Base-by-base conservation (phyloP, 306 rosid genomes). In the Begonia peltatifolia region DNA sequence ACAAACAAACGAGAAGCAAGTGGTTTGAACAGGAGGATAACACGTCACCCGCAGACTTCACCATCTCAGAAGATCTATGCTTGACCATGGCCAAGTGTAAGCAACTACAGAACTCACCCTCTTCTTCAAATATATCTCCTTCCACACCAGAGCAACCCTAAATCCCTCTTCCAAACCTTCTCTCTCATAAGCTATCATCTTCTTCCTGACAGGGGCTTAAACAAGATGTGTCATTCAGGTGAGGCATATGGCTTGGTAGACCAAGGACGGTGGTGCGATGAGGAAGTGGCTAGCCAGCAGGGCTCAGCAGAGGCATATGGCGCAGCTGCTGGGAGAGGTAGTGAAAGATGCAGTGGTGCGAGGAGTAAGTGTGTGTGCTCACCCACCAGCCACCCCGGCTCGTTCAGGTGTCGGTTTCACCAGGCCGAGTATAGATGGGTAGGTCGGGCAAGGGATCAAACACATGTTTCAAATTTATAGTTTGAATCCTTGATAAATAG, bases 301-400 rank as follows among this genome's bases (percentile, higher is more conserved):
- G 54, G 13, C 12, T 12, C 6, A 20, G 54, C 43, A 0, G 43
- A 51, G 25, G 56, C 9, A 2, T n/a, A n/a, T 30, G 18, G 41
- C 6, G 56, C 9, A 11, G 54, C 10, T 59, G 53, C 53, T 50
- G 18, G 22, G 14, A 50, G 53, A 50, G 11, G 53, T 10, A 9
- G 6, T 17, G 20, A 14, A 50, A 17, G 11, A n/a, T 17, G 9
- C 22, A 35, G 42, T 9, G 54, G 54, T 35, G 54, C 42, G 11
- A n/a, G 42, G 41, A 36, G 16, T 41, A 47, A 17, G 56, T 60
- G 64, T 60, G 22, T 60, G 11, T 60, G 56, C 56, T 60, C 64
- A 12, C 64, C 64, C 10, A 60, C 64, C 2, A 60, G 35, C 20
- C 64, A 60, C 41, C 64, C 50, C 23, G 64, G 56, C 11, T 50